Evolutionary conservation across 768 basidiomycete genomes (phyloP), one percentile per base, ranked within the genome.

Genomic region (Infundibulicybe gibba): DNA sequence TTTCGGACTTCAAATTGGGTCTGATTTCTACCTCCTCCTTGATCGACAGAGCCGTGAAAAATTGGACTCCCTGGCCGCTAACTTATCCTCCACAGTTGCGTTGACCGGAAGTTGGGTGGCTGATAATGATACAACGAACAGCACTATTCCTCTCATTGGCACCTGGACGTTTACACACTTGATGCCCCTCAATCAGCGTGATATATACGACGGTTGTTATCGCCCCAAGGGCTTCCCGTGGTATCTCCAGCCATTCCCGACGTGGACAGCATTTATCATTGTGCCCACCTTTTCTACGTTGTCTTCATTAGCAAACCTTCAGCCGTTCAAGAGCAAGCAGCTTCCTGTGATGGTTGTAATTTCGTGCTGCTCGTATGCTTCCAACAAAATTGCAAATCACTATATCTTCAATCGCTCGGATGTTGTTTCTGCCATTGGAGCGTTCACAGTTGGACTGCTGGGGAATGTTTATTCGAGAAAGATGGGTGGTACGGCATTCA

Each of bases 401-500:
- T 90, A 83, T 58, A 91, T 92, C 57, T 86, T 89, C 69, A 83
- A 86, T 62, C 83, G 87, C 13, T 87, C 87, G 4, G 90, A 93
- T 55, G 70, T 92, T 39, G 89, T 90, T 14, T 88, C 87, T 45
- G 86, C 87, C 9, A 88, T 92, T 56, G 90, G 90, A 1, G 88
- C 90, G 14, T 90, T 90, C 53, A 86, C 83, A 1, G 83, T 89
- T 15, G 88, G 89, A 16, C 52, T 90, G 21, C 66, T 90, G 15
- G 90, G 89, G 3, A 91, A 91, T 56, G 63, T 86, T 1, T 91
- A 91, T 62, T 91, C 90, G 34, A 75, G 90, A 40, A 80, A 79
- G 60, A 84, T 88, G 77, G 79, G 85, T 6, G 90, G 90, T 6
- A 92, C 90, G 3, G 90, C 90, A 15, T 93, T 93, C 65, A 90